Base-by-base conservation (phyloP, 2,329 filamentous ascomycete genomes). In the Tolypocladium nubicola region DNA sequence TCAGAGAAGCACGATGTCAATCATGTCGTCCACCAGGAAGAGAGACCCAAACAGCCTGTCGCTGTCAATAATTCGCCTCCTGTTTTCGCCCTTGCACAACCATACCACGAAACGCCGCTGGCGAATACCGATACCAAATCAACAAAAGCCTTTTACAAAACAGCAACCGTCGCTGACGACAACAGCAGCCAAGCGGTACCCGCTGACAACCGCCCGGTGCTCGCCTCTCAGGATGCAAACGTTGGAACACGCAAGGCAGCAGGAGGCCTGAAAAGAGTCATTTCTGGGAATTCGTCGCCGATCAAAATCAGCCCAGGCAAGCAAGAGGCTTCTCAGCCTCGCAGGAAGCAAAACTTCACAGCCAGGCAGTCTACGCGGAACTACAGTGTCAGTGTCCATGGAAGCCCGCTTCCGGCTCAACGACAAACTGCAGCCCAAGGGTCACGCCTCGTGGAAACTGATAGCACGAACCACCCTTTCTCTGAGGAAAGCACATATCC, bases 381-480 rank as follows among this genome's bases (percentile, higher is more conserved):
- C 10, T 59, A 54, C 38, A 59, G 57, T 41, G 10, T 59, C 21
- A 57, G 57, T 23, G 19, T 30, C 16, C 23, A 57, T 21, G 57
- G 57, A 40, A 59, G 57, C 23, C 57, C 57, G 3, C 23, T 59
- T 35, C 57, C 57, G 10, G 30, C 14, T n/a, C 40, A 39, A 4
- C 33, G 26, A 39, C 55, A 37, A 16, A 19, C 45, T n/a, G 45
- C 16, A 11, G 45, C 37, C 21, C 26, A 19, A 40, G 10, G 5
- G 10, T 19, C 21, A 14, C 50, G 19, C 11, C 35, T 38, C 21
- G 41, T 23, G 9, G 26, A 19, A 16, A 14, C 2, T 5, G 45
- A 19, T 19, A 19, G 26, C 45, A 33, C 10, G 14, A 4, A 49
- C 26, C 13, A 30, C 16, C 19, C 16, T 33, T 33, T 6, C 19